phyloP scores from a whole-genome alignment of 148 eudicot species.

The Silene conica region DNA sequence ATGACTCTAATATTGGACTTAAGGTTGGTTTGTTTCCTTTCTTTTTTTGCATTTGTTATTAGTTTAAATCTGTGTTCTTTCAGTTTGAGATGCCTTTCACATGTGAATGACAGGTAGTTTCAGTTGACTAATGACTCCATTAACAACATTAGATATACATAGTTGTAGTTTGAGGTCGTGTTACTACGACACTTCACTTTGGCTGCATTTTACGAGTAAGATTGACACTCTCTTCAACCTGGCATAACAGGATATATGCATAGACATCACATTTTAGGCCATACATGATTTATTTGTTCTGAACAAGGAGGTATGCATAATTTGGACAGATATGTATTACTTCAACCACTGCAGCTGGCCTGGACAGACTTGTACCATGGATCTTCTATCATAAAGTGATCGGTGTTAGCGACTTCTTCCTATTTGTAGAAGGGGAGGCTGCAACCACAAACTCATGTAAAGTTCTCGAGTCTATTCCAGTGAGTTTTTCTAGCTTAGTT shows the following conservation, averaged over 20 bases:
- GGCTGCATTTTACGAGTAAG: neutral
- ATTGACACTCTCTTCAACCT: too few relatives aligned
- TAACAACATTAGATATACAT: neutral
- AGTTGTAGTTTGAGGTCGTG: neutral
- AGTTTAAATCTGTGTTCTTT: too few relatives aligned
- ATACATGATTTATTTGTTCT: too few relatives aligned
- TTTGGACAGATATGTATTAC: constrained; percentile 56
- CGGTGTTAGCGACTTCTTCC: constrained; percentile 47
- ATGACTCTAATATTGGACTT: neutral
- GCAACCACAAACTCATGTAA: constrained; percentile 39
- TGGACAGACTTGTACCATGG: constrained; percentile 80
- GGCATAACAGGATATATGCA: neutral
- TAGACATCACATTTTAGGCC: too few relatives aligned
- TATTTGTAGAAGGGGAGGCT: constrained; percentile 75
- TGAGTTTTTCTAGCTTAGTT: constrained; percentile 29
- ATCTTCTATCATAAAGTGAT: constrained; percentile 71
- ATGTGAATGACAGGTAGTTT: neutral
- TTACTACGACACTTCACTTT: neutral
- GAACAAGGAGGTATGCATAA: neutral
- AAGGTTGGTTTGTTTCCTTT: constrained; percentile 11
- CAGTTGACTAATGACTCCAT: neutral
- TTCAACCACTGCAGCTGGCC: constrained; percentile 73
- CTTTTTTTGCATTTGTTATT: neutral
- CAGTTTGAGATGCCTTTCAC: neutral
- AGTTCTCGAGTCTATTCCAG: constrained; percentile 60